A percentile compares a stretch with the other conserved stretches of the same genome.
phyloP scores from a whole-genome alignment of 106 monocot species.

The Ottelia alismoides region DNA sequence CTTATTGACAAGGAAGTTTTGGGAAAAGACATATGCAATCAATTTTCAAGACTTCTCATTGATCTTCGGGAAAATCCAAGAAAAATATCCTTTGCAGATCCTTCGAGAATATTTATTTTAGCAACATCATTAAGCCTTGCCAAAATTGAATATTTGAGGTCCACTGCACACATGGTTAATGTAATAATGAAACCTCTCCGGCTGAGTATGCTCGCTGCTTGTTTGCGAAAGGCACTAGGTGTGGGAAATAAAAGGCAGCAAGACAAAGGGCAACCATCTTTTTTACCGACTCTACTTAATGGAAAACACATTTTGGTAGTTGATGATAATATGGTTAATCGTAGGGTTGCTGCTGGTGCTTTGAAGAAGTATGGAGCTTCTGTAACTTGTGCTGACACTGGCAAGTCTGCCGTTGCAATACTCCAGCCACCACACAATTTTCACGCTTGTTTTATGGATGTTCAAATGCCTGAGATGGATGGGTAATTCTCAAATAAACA shows the following conservation, averaged over 20 bases:
- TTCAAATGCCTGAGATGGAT: conserved; percentile 89
- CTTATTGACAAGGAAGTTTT: conserved; percentile 9
- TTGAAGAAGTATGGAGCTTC: conserved; percentile 66
- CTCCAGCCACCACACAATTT: conserved; percentile 54
- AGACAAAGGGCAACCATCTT: conserved; percentile 6
- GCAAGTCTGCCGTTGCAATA: conserved; percentile 36
- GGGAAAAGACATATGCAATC: too few species aligned
- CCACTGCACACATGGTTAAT: conserved; percentile 20
- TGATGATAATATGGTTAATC: conserved; percentile 61
- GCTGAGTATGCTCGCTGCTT: conserved; percentile 38
- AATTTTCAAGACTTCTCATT: too few species aligned
- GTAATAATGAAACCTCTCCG: conserved; percentile 54
- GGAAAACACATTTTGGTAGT: conserved; percentile 60
- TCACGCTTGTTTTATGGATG: conserved; percentile 84
- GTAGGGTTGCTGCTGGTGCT: conserved; percentile 49
- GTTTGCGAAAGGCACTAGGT: conserved; percentile 36
- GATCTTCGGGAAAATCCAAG: too few species aligned
- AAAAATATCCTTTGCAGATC: too few species aligned
- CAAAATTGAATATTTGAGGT: too few species aligned
- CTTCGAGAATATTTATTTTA: conserved; percentile 46
- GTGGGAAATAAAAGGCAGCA: conserved; percentile 5
- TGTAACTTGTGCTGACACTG: conserved; percentile 50
- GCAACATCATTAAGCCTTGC: conserved; percentile 30
- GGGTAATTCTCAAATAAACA: conserved; percentile 29
- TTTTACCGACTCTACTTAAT: conserved; percentile 27